Percentiles rank a stretch among this genome's conserved stretches.
These are phyloP conservation scores for Mariannaea elegans DNA, from an alignment of 2,329 filamentous ascomycete species.

Conservation along the genomic window DNA sequence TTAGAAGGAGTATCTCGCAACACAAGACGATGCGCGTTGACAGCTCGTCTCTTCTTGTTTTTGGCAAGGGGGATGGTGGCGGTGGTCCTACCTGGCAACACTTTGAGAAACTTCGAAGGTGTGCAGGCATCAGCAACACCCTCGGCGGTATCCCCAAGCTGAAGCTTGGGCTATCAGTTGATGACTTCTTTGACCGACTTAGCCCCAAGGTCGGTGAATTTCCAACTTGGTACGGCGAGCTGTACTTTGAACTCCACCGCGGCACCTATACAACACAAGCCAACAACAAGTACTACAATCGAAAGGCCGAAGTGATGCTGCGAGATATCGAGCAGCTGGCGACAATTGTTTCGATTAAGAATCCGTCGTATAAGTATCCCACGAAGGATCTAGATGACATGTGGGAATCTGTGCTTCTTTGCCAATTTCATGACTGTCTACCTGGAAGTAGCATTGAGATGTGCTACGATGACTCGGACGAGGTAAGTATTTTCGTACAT, in stretches of 20 bases:
- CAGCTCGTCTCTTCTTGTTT: conserved; percentile 87
- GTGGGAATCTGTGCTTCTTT: conserved; percentile 92
- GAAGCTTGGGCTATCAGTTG: conserved; percentile 88
- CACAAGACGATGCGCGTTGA: conserved; percentile 98
- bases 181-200: conserved; percentile 90
- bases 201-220: conserved; percentile 82
- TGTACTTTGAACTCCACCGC: conserved; percentile 97
- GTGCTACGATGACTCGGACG: conserved; percentile 96
- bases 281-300: conserved; percentile 96
- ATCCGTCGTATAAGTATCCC: conserved; percentile 83
- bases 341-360: conserved; percentile 81
- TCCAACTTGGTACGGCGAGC: conserved; percentile 96
- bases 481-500: conserved; percentile 54
- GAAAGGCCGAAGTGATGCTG: conserved; percentile 83
- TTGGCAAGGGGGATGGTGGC: conserved; percentile 95
- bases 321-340: conserved; percentile 89
- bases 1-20: conserved; percentile 86
- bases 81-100: conserved; percentile 95
- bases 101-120: conserved; percentile 91
- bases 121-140: conserved; percentile 90
- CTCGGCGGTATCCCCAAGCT: conserved; percentile 82
- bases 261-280: conserved; percentile 97
- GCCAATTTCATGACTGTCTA: conserved; percentile 97
- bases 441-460: conserved; percentile 96
- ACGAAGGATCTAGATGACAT: conserved; percentile 94